Base-by-base conservation (phyloP, 768 basidiomycete species). In the Neoboletus magnificus region DNA sequence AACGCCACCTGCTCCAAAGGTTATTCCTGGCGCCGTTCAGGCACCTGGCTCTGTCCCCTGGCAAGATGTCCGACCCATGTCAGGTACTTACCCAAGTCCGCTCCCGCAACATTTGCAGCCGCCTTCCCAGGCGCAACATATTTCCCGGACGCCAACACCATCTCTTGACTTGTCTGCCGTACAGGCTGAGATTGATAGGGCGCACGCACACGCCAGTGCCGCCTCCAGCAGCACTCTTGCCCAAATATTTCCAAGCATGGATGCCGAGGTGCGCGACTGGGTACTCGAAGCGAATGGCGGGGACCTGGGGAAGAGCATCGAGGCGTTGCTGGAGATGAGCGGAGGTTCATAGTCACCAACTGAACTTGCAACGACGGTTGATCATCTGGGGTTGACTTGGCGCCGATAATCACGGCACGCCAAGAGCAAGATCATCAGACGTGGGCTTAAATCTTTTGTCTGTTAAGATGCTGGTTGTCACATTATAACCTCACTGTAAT, bases 231-330 rank as follows among this genome's bases (percentile, higher is more conserved):
- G 85, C 62, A 96, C 93, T 30, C 73, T 98, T 58, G 72, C 80
- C 53, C 92, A 95, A 73, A 96, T 96, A 58, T 98, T 98, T 79
- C 94, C 94, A 2, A 70, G 70, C 11, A 77, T 89, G 60, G 95
- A 98, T 65, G 69, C 70, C 44, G 95, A 95, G 70, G 83, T 97
- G 32, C 80, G 93, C 40, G 90, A 93, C 56, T 87, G 83, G 82
- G 92, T 98, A 35, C 73, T 96, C 55, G 93, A 96, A 67, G 92
- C 91, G 43, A 93, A 93, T 63, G 83, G 82, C 9, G 90, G 91
- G 20, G 93, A 97, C 74, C 67, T 97, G 54, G 93, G 93, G 40
- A 83, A 82, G 79, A 94, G 91, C 66, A 94, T 96, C 62, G 94
- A 96, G 66, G 83, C 79, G 47, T 68, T 93, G 57, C 73, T 93